Base-by-base conservation (phyloP, 1,139 yeast genomes). In the Suhomyces terraborum region DNA sequence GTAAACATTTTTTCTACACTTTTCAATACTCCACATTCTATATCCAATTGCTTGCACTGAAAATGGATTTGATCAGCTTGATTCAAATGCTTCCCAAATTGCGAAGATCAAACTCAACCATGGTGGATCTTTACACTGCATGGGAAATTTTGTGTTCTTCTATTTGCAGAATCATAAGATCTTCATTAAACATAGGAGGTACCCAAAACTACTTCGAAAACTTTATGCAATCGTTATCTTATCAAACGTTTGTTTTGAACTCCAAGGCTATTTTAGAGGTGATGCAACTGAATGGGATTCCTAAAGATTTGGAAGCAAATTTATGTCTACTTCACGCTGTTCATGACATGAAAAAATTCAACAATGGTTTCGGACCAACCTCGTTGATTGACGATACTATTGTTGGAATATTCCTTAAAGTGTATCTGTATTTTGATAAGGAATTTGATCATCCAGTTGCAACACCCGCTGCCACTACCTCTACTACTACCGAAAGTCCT, bases 1-100 rank as follows among this genome's bases (percentile, higher is more conserved):
- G 99, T 0, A 88, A 87, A 52, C 97, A 93, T 61, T 93, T 88
- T 57, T 79, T 79, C 27, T 89, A 86, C 61, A 84, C 87, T 13
- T 76, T 74, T 49, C 80, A 82, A 44, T 93, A 93, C 55, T 77
- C 88, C 12, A 60, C 67, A 40, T 85, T 84, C 55, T 82, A 75
- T 52, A 74, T 85, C 38, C 77, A 77, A 19, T 55, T 91, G 19
- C 62, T 88, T 21, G 67, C 73, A 30, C 61, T 66, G 22, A 71
- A 77, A 8, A 66, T 72, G 8, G 94, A 89, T 54, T 67, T 84
- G 35, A 75, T 74, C 14, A 71, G 80, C 0, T 66, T 93, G 48
- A 71, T 82, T 6, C 62, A 69, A 8, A 74, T 89, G 58, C 70
- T 84, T 10, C 86, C 83, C 32, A 84, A 87, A 52, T 66, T 89